These are phyloP conservation scores for Glonium stellatum DNA, from an alignment of 495 filamentous ascomycete genomes.

Conservation along the genomic window DNA sequence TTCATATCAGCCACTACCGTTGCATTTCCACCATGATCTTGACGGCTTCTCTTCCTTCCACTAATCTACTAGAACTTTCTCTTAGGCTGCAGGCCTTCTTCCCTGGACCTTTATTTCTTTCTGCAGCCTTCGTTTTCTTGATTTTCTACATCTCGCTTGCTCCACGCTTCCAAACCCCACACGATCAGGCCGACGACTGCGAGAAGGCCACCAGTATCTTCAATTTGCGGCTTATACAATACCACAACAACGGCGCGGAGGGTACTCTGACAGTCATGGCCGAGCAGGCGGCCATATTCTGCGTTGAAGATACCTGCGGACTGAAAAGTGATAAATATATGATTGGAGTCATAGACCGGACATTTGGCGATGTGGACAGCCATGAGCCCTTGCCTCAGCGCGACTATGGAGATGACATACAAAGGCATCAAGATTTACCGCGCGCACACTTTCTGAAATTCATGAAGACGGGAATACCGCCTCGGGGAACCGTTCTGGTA, in stretches of 20 bases:
- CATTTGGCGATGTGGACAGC: conserved; percentile 33
- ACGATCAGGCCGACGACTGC: background rate
- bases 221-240: background rate
- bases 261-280: background rate
- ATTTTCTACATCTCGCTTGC: background rate
- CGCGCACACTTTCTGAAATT: conserved; percentile 27
- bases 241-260: background rate
- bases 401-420: conserved; percentile 27
- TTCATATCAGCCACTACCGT: background rate
- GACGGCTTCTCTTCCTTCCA: background rate
- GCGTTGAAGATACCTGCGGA: conserved; percentile 32
- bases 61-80: background rate
- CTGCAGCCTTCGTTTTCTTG: background rate
- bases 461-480: conserved; percentile 33
- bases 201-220: background rate
- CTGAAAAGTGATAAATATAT: conserved; percentile 22
- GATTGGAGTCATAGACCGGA: conserved; percentile 34
- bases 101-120: background rate
- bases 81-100: background rate
- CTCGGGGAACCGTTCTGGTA: conserved; percentile 34
- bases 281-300: conserved; percentile 17
- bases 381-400: conserved; percentile 31
- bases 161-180: background rate
- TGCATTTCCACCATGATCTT: background rate
- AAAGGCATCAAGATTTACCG: conserved; percentile 15